Base-by-base conservation (phyloP, 1,284 basidiomycete genomes). In the Lentinula novae-zelandiae region DNA sequence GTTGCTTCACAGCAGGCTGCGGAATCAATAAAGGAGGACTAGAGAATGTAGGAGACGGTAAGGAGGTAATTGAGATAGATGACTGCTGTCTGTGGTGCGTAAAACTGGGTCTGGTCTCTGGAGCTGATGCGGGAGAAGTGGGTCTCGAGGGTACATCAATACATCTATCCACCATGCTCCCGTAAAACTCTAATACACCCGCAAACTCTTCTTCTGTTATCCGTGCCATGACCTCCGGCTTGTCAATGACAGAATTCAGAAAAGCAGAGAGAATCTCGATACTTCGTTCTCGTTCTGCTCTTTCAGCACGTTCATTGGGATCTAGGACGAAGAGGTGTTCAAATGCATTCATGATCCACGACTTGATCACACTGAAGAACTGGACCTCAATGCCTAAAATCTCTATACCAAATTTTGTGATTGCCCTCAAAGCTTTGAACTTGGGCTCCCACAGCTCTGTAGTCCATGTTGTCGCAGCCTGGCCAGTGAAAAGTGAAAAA, bases 391-490 rank as follows among this genome's bases (percentile, higher is more conserved):
- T 80, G 5, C 89, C 89, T 17, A 83, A 71, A n/a, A 85, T 78
- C 53, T 87, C 84, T 3, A 73, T 67, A 12, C 85, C 86, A 38
- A 76, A 79, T 60, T 76, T 78, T 27, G 85, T 85, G 53, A 92
- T 75, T 0, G 86, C 81, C 4, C 80, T 71, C 3, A 90, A 72
- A 2, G 89, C 87, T 64, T 84, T 86, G 68, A 87, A 82, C 20
- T 86, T 81, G 1, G 82, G 74, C 64, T 90, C 87, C 80, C 89
- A 90, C 0, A 89, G 71, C 33, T 91, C 89, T 15, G 72, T 64
- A 2, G 74, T 76, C 90, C 89, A 90, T 0, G 76, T 69, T 3
- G 70, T 72, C 3, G 68, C 63, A 2, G 71, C 68, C 13, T 54
- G 49, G 7, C 76, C 78, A 5, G 83, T 71, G 66, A 91, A 84